A percentile compares a stretch with the other conserved stretches of the same genome.
Conservation (phyloP, 2,329 filamentous ascomycete species). For the Fusarium decemcellulare region DNA sequence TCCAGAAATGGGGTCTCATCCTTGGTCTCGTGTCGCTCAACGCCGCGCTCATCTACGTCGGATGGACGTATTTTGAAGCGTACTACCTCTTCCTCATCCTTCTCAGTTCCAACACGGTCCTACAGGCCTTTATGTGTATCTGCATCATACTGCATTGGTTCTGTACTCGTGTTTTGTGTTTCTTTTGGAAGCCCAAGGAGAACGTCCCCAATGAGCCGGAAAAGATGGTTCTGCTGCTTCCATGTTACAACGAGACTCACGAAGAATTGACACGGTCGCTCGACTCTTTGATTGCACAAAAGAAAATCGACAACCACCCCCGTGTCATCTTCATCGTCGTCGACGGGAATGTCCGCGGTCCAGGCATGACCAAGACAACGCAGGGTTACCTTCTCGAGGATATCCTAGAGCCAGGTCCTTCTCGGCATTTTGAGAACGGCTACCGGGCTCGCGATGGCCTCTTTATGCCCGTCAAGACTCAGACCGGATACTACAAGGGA, state of each 20-base stretch:
- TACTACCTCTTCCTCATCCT: slow-evolving; percentile 61
- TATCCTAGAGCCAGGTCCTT: slow-evolving; percentile 56
- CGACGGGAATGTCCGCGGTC: slow-evolving; percentile 62
- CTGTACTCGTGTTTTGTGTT: slow-evolving; percentile 49
- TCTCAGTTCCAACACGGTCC: slow-evolving; percentile 61
- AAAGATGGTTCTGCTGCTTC: slow-evolving; percentile 61
- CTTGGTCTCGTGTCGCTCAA: slow-evolving; percentile 53
- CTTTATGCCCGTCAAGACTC: slow-evolving; percentile 61
- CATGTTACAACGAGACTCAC: slow-evolving; percentile 65
- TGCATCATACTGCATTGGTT: slow-evolving; percentile 53
- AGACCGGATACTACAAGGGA: slow-evolving; percentile 60
- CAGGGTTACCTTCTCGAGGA: slow-evolving; percentile 63
- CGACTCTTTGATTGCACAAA: slow-evolving; percentile 61
- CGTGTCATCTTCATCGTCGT: slow-evolving; percentile 63
- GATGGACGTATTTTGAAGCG: slow-evolving; percentile 55
- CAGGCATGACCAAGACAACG: slow-evolving; percentile 63
- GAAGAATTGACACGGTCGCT: slow-evolving; percentile 61
- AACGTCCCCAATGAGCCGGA: slow-evolving; percentile 56
- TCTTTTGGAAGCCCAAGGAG: slow-evolving; percentile 49
- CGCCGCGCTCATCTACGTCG: slow-evolving; percentile 54
- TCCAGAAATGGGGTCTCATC: slow-evolving; percentile 58
- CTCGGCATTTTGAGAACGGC: slow-evolving; percentile 55
- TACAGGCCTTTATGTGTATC: slow-evolving; percentile 59
- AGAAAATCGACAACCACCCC: slow-evolving; percentile 58
- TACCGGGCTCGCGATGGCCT: slow-evolving; percentile 62